These are phyloP conservation scores for Lobosporangium transversale DNA, from an alignment of 192 early-diverging fungal species.

Conservation along the genomic window DNA sequence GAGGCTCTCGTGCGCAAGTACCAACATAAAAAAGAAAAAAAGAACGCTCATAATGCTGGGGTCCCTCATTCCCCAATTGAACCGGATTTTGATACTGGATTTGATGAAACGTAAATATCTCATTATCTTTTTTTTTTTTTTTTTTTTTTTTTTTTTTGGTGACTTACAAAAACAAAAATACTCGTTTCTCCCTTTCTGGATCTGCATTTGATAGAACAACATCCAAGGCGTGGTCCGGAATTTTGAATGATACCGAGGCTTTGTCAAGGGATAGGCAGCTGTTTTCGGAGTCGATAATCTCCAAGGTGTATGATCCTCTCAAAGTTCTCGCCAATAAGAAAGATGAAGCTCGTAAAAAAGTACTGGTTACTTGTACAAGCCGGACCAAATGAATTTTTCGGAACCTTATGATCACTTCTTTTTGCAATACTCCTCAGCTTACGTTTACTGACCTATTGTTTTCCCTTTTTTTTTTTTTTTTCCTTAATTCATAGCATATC, in stretches of 20 bases:
- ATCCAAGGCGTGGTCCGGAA: slow-evolving; percentile 64
- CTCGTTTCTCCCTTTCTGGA: background rate
- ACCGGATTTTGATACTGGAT: slow-evolving; percentile 31
- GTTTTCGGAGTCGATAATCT: slow-evolving; percentile 64
- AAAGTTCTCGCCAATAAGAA: slow-evolving; percentile 65
- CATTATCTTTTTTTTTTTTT: background rate
- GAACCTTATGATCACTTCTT: too few relatives aligned
- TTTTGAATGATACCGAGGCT: slow-evolving; percentile 67
- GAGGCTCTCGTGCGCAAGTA: slow-evolving; percentile 72
- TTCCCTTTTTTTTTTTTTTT: background rate
- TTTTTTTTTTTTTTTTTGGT: too few relatives aligned
- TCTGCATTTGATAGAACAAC: slow-evolving; percentile 57
- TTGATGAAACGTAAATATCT: slow-evolving; percentile 54
- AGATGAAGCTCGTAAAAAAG: slow-evolving; percentile 79
- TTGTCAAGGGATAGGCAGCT: slow-evolving; percentile 58
- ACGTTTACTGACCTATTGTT: too few relatives aligned
- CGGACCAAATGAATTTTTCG: too few relatives aligned
- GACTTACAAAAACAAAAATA: too few relatives aligned
- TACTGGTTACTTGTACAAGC: too few relatives aligned
- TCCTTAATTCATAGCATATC: slow-evolving; percentile 61
- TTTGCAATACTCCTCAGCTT: too few relatives aligned
- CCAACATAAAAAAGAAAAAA: slow-evolving; percentile 56
- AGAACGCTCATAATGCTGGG: slow-evolving; percentile 23
- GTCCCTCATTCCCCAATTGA: slow-evolving; percentile 37
- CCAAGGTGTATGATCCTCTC: slow-evolving; percentile 61